Conservation (phyloP, 1,139 yeast genomes). For the Suhomyces wounanorum region DNA sequence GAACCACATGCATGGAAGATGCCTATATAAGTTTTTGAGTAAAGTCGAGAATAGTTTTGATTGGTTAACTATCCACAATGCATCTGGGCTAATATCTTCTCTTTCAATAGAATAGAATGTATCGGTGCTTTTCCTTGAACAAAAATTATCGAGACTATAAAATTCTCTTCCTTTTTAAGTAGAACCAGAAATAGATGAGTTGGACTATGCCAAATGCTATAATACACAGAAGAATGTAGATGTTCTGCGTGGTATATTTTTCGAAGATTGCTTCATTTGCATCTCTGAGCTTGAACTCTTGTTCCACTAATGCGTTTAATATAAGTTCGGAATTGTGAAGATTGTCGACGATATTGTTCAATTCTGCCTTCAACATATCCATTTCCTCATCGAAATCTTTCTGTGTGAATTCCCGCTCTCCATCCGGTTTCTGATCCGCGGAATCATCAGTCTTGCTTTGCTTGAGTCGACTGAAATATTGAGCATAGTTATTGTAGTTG, state of each 20-base stretch:
- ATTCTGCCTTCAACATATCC: slow-evolving; percentile 30
- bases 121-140: not conserved
- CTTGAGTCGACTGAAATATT: slow-evolving; percentile 31
- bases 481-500: slow-evolving; percentile 40
- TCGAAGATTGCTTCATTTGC: slow-evolving; percentile 43
- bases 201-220: slow-evolving; percentile 34
- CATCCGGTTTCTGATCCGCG: not conserved
- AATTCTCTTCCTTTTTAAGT: slow-evolving; percentile 30
- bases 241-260: slow-evolving; percentile 33
- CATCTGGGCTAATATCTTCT: not conserved
- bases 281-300: slow-evolving; percentile 40
- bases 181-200: slow-evolving; percentile 31
- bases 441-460: slow-evolving; percentile 7
- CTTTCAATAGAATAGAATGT: not conserved
- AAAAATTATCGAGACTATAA: slow-evolving; percentile 10
- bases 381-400: slow-evolving; percentile 37
- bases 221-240: slow-evolving; percentile 30
- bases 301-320: slow-evolving; percentile 32
- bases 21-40: not conserved
- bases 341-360: slow-evolving; percentile 33
- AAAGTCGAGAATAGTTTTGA: not conserved
- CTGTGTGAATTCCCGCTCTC: slow-evolving; percentile 28
- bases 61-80: not conserved
- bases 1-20: slow-evolving; percentile 4
- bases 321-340: slow-evolving; percentile 31